Evolutionary conservation across 2,329 filamentous ascomycete genomes (phyloP).

Genomic region (Trematosphaeria pertusa): DNA sequence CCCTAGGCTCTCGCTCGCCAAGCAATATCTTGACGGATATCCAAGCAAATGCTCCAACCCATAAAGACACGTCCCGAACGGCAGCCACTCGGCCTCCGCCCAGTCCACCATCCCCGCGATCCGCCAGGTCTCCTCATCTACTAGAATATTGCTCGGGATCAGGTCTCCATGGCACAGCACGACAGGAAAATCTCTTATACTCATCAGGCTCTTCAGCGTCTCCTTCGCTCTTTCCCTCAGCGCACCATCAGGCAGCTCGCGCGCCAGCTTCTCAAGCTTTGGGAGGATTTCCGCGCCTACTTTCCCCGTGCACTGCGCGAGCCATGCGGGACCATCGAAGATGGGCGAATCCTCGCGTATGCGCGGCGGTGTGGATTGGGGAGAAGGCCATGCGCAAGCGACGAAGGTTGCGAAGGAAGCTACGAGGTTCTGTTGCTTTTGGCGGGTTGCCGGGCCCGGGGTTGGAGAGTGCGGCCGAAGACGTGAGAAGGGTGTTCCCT

Average conservation of each 20-base stretch:
- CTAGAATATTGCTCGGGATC: constrained; percentile 64
- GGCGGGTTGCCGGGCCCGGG: constrained; percentile 2
- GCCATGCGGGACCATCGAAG: constrained; percentile 8
- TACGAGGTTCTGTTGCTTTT: constrained; percentile 31
- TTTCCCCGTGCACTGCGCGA: constrained; percentile 32
- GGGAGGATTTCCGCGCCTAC: constrained; percentile 35
- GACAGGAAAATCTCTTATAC: constrained; percentile 61
- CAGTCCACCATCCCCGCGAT: constrained; percentile 67
- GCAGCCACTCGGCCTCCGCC: constrained; percentile 68
- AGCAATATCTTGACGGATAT: constrained; percentile 42
- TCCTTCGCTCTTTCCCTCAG: constrained; percentile 26
- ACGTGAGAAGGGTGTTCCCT: constrained; percentile 30
- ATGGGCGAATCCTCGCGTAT: constrained; percentile 29
- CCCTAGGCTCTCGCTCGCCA: neutral
- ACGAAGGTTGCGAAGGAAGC: constrained; percentile 37
- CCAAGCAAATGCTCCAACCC: constrained; percentile 68
- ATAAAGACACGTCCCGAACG: constrained; percentile 67
- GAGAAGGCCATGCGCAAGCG: constrained; percentile 28
- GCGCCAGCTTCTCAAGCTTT: constrained; percentile 33
- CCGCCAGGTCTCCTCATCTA: constrained; percentile 52
- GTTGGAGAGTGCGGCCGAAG: constrained; percentile 12
- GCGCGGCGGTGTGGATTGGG: neutral
- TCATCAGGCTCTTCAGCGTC: constrained; percentile 39
- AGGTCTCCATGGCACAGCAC: constrained; percentile 68
- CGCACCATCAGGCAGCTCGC: constrained; percentile 29